Base-by-base conservation (phyloP, 495 filamentous ascomycete genomes). In the Penicillium goetzii region DNA sequence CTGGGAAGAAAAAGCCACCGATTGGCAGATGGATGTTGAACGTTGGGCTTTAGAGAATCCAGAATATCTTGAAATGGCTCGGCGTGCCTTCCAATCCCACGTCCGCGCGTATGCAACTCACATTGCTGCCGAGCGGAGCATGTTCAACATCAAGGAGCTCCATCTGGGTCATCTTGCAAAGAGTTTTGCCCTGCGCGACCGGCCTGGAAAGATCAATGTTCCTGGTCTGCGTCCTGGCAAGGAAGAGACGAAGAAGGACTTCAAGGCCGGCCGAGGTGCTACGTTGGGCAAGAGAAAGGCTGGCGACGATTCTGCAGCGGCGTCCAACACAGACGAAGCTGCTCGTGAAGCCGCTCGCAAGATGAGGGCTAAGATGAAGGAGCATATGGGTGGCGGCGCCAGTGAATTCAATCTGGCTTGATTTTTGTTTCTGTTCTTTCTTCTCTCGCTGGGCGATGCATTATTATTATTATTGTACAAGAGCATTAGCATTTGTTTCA, bases 121-220 rank as follows among this genome's bases (percentile, higher is more conserved):
- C 75, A 88, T 96, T 10, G 84, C 88, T 11, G 84, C 86, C 57
- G 95, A 99, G 78, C 84, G 94, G 36, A 76, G 73, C 32, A 91
- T 90, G 67, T 99, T 98, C 76, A 88, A 97, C 73, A 92, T 97
- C 69, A 92, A 91, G 59, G 84, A 86, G 58, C 79, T 99, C 56
- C 95, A 99, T 75, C 78, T 97, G 7, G 96, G 95, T 2, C 95
- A 99, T 82, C 79, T 96, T 64, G 95, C 95, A 0, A 99, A 99
- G 81, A 88, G 87, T 41, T 99, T 96, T 72, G 95, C 85, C 3
- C 75, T 99, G 67, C 85, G 95, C 57, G 95, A 98, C 69, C 86
- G 89, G 45, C 95, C 96, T 0, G 90, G 91, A 3, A 89, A 89
- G 45, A 95, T 99, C 70, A 90, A 88, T 64, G 88, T 91, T 9